A percentile compares a stretch with the other conserved stretches of the same genome.
These are phyloP conservation scores for Hypoxylon intermedium DNA, from an alignment of 495 filamentous ascomycete species.

Conservation along the genomic window DNA sequence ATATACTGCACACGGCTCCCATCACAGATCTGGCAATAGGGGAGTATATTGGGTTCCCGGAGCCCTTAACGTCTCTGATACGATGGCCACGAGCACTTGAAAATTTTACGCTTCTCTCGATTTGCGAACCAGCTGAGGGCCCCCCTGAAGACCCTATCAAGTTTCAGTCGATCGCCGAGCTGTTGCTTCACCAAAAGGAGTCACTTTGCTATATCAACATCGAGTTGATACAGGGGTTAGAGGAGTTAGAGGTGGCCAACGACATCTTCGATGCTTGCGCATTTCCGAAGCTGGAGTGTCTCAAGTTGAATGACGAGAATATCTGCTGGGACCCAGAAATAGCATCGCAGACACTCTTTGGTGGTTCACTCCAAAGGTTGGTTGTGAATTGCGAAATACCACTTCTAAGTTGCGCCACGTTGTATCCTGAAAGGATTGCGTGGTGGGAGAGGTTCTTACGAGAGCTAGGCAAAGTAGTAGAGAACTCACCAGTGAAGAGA, in stretches of 20 bases:
- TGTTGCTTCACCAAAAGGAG: not conserved
- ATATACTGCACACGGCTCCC: not conserved
- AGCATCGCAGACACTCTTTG: not conserved
- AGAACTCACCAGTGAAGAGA: not conserved
- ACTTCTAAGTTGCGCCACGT: not conserved
- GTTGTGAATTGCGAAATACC: not conserved
- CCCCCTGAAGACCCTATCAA: not conserved
- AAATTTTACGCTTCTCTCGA: not conserved
- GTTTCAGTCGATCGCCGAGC: not conserved
- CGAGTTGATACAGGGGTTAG: not conserved
- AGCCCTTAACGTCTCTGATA: not conserved
- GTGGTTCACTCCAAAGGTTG: not conserved
- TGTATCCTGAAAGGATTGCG: not conserved
- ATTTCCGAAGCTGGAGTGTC: constrained; percentile 1
- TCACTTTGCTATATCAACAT: not conserved
- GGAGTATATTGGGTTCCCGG: not conserved
- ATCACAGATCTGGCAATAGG: not conserved
- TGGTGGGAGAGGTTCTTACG: not conserved
- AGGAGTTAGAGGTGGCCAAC: not conserved
- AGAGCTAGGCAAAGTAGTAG: not conserved
- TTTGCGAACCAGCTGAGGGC: too few species aligned
- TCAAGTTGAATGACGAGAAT: not conserved
- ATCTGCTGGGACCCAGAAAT: not conserved
- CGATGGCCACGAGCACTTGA: not conserved
- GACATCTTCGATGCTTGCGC: not conserved